Evolutionary conservation across 2,329 filamentous ascomycete species (phyloP), one percentile per base, ranked within the genome.

Genomic region (Trichophyton benhamiae): DNA sequence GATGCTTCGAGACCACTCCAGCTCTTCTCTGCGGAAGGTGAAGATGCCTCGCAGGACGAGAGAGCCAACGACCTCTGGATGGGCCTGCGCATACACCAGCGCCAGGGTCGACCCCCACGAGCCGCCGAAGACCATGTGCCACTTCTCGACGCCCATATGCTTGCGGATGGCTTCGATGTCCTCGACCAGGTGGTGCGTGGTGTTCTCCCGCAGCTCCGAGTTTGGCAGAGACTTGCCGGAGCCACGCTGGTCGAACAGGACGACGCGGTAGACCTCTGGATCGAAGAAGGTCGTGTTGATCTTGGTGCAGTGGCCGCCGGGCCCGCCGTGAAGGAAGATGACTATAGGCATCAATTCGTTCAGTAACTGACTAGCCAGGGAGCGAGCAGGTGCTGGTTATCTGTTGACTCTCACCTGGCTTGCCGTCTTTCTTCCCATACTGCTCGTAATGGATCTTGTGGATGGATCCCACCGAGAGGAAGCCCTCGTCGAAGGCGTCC

Each of bases 221-320:
- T 69, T 67, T 5, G 78, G 78, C 0, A 70, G 70, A 4, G 77
- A 79, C 63, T 75, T 71, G 4, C 78, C 78, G 15, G 70, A 72
- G 5, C 78, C 77, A 15, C 78, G 74, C 65, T 80, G 78, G 65
- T 80, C 78, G 57, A 79, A 69, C 42, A 79, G 74, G 27, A 80
- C 68, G 15, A 77, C 74, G 11, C 76, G 74, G 65, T 79, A 80
- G 46, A 75, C 66, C 6, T 64, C 59, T 3, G 77, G 77, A 63
- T 78, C 68, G 68, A 80, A 80, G 67, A 75, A 79, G 48, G 63
- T 65, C 20, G 74, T 73, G 65, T 75, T 74, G 41, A 57, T 57
- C 52, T 72, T 69, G 11, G 72, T 69, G 38, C 67, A 74, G 44
- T 67, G 64, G 11, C 72, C 76, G 38, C 76, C 75, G 2, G 76